Evolutionary conservation across 768 basidiomycete genomes (phyloP), one percentile per base, ranked within the genome.

Genomic region (Mycena belliarum): DNA sequence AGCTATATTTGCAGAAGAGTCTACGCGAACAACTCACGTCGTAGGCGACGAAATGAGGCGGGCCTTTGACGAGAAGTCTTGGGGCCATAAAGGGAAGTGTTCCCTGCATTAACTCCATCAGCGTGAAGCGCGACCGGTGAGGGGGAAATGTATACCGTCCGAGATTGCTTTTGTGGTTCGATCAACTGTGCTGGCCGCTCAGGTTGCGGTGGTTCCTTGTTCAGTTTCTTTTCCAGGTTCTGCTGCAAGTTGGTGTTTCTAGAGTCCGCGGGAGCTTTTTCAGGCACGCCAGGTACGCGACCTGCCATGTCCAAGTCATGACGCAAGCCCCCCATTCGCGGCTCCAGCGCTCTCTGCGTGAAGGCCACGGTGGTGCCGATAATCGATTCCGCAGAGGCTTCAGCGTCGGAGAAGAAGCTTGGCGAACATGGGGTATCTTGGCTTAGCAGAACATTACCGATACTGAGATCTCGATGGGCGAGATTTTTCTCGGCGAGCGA

Each of bases 271-370:
- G 56, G 14, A 16, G 20, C 8, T 18, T 33, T 20, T 33, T 54
- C 26, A 28, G 56, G 49, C 11, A 21, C 12, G 43, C 16, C 35
- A 49, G 28, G 55, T 33, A 23, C 7, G 4, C 43, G 42, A 38
- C 56, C 56, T 16, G 48, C 49, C 56, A 57, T 57, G 26, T 57
- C 56, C 43, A 57, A 18, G 41, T 57, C 56, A 10, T 57, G 56
- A 1, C 50, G 12, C 15, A 57, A 16, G 9, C 56, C 56, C 2
- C 56, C 56, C 9, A 29, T 25, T 51, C 35, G 25, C 49, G 37
- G 20, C 35, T 57, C 49, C 24, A 45, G 43, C 43, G 49, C 15
- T 45, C 55, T 25, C 24, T 56, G 55, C 32, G 41, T 56, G 48
- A 56, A 57, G 42, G 21, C 14, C 38, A 51, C 49, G 23, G 20